Base-by-base conservation (phyloP, 2,329 filamentous ascomycete species). In the Monosporascus sp. region DNA sequence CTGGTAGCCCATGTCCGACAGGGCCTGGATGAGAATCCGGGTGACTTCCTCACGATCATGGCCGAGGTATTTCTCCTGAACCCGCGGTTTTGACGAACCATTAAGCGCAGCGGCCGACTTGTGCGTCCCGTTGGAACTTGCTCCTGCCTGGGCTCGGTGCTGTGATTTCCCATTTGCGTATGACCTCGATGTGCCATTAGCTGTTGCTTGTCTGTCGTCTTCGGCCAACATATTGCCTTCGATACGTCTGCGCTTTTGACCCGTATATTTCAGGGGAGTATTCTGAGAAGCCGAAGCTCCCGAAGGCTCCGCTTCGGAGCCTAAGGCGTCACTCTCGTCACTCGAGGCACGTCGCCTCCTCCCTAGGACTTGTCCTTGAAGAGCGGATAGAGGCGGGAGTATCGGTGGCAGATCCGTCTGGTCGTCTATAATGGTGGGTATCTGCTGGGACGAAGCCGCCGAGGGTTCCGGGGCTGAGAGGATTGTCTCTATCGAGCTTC, bases 1-100 rank as follows among this genome's bases (percentile, higher is more conserved):
- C 55, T 85, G 78, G 67, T 97, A 97, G 2, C 94, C 94, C 74
- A 99, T 79, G 68, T 97, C 93, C 24, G 85, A 83, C 59, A 99
- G 74, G 37, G 91, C 89, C 71, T 99, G 94, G 64, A 99, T 94
- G 63, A 99, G 73, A 58, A 97, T 88, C 51, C 94, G 81, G 5
- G 93, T 96, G 45, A 97, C 87, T 74, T 99, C 93, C 75, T 96
- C 91, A 67, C 91, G 84, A 67, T 94, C 84, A 67, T 97, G 93
- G 19, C 91, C 92, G 65, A 85, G 87, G 69, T 95, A 97, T 8
- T 57, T 52, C 65, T 69, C 53, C 53, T 59, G 35, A 57, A 53
- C 53, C 64, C 70, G 52, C 60, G 59, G 48, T 55, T 63, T 68
- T 14, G 77, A 70, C 40, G 81, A 78, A 37, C 85, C 82, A 63